Evolutionary conservation across 2,329 filamentous ascomycete genomes (phyloP).

Genomic region (Dactylellina sp.): DNA sequence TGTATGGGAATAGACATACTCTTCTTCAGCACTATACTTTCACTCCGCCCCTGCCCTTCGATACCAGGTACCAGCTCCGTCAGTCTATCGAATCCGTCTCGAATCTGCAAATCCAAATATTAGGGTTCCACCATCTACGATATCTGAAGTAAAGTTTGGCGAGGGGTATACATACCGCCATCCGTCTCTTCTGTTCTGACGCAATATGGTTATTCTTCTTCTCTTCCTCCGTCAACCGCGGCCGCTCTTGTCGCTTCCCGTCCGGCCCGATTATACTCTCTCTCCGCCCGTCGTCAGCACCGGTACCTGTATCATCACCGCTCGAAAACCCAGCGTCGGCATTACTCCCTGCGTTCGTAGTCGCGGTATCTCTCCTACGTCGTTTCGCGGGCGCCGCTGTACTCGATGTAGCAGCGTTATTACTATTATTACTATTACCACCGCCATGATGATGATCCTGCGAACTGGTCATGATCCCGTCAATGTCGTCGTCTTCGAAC

Average conservation of each 20-base stretch:
- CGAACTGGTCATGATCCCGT: conserved; percentile 6
- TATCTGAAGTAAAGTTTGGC: neutral
- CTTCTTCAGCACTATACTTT: conserved; percentile 81
- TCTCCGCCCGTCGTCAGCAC: conserved; percentile 22
- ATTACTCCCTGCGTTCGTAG: conserved; percentile 29
- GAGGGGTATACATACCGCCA: conserved; percentile 47
- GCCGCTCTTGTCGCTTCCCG: conserved; percentile 66
- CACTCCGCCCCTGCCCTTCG: conserved; percentile 83
- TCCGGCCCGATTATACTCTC: conserved; percentile 20
- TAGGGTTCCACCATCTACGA: conserved; percentile 17
- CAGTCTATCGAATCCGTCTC: conserved; percentile 84
- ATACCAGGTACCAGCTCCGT: conserved; percentile 83
- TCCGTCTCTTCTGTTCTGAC: conserved; percentile 70
- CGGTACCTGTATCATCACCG: conserved; percentile 40
- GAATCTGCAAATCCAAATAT: conserved; percentile 69
- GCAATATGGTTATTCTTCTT: conserved; percentile 81
- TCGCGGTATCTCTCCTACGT: conserved; percentile 38
- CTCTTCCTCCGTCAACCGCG: conserved; percentile 75
- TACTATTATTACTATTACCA: neutral
- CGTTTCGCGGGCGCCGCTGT: conserved; percentile 33
- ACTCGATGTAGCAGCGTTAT: conserved; percentile 12
- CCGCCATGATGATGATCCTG: too few relatives aligned
- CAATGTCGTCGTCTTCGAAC: too few relatives aligned
- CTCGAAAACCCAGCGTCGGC: conserved; percentile 28
- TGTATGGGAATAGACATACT: conserved; percentile 63